These are phyloP conservation scores for Extremus antarcticus DNA, from an alignment of 495 filamentous ascomycete genomes.

Conservation along the genomic window DNA sequence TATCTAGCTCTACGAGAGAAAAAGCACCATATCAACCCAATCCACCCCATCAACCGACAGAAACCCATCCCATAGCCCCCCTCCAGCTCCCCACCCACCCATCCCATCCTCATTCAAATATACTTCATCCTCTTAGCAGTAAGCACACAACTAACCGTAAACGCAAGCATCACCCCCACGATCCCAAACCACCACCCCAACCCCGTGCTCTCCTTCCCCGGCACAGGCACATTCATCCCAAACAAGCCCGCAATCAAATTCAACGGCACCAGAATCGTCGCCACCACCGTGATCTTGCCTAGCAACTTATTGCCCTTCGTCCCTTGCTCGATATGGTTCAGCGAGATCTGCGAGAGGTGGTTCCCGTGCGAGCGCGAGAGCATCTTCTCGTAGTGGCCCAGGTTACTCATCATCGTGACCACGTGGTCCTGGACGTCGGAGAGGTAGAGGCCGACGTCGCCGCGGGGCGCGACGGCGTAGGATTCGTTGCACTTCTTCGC, in stretches of 20 bases:
- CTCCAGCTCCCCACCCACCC: slow-evolving; percentile 1
- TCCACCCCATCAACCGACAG: too few species aligned
- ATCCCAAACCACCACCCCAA: slow-evolving; percentile 75
- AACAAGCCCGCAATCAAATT: slow-evolving; percentile 93
- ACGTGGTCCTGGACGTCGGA: slow-evolving; percentile 98
- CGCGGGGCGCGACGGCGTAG: slow-evolving; percentile 83
- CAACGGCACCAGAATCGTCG: slow-evolving; percentile 89
- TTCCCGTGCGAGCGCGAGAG: slow-evolving; percentile 90
- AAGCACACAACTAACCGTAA: slow-evolving; percentile 44
- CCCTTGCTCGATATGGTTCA: slow-evolving; percentile 74
- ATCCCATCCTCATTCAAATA: neutral
- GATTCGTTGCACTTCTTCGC: slow-evolving; percentile 97
- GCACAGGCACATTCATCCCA: slow-evolving; percentile 91
- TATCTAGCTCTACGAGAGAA: too few species aligned
- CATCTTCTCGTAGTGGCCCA: slow-evolving; percentile 96
- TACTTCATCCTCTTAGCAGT: slow-evolving; percentile 38
- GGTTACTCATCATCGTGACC: slow-evolving; percentile 94
- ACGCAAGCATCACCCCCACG: slow-evolving; percentile 50
- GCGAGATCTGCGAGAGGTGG: slow-evolving; percentile 87
- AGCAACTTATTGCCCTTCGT: slow-evolving; percentile 74
- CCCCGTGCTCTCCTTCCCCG: slow-evolving; percentile 45
- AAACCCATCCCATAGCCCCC: too few species aligned
- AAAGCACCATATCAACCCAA: too few species aligned
- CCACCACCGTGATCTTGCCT: slow-evolving; percentile 89
- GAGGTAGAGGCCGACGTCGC: slow-evolving; percentile 91